Evolutionary conservation across 2,329 filamentous ascomycete species (phyloP).

Genomic region (Trichoderma pleuroti): DNA sequence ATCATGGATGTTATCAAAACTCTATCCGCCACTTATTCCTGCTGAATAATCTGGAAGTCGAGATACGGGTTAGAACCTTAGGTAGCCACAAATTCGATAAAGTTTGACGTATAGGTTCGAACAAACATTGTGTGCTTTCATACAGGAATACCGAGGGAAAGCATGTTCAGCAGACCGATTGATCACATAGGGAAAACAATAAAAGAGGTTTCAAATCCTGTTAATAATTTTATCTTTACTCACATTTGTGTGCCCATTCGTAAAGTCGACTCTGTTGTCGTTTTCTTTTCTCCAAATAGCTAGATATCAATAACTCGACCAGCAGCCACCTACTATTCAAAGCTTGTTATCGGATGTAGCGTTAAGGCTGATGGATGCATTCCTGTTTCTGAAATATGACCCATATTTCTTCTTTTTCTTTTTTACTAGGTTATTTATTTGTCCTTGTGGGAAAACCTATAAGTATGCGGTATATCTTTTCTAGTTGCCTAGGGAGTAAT

Average conservation of each 20-base stretch:
- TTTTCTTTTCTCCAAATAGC: background rate
- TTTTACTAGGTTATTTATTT: too few species aligned
- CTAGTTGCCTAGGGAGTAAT: too few species aligned
- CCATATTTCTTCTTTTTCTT: too few species aligned
- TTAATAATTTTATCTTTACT: background rate
- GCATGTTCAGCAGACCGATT: too few species aligned
- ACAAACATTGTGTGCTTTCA: background rate
- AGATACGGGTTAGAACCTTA: too few species aligned
- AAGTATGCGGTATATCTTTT: too few species aligned
- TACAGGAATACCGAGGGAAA: background rate
- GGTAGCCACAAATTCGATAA: background rate
- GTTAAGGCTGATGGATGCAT: too few species aligned
- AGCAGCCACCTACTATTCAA: background rate
- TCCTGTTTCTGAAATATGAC: too few species aligned
- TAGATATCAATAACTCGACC: background rate
- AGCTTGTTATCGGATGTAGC: background rate
- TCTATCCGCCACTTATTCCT: background rate
- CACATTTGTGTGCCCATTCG: background rate
- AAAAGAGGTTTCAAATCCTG: too few species aligned
- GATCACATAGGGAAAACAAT: too few species aligned
- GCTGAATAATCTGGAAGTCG: background rate
- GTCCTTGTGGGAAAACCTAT: too few species aligned
- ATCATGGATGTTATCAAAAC: background rate
- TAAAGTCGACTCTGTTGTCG: background rate
- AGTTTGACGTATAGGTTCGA: background rate